Conservation (phyloP, 2,329 filamentous ascomycete genomes). For the Scedosporium apiospermum region DNA sequence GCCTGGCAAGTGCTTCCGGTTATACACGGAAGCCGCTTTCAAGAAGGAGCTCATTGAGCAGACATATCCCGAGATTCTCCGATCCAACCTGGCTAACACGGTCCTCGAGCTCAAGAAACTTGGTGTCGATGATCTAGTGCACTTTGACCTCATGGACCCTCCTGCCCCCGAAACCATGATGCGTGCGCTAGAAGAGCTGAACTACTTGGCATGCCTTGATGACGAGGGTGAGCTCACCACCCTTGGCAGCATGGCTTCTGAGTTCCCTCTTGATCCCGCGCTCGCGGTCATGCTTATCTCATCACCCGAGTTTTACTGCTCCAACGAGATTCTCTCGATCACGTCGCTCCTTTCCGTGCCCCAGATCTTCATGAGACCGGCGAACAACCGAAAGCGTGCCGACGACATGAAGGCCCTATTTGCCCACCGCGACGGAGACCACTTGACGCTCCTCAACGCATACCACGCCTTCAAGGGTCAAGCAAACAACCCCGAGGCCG, state of each 20-base stretch:
- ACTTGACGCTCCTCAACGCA: conserved; percentile 91
- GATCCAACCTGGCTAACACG: conserved; percentile 89
- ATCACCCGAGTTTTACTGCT: conserved; percentile 96
- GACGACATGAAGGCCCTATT: conserved; percentile 98
- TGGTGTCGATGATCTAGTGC: conserved; percentile 87
- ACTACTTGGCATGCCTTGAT: conserved; percentile 92
- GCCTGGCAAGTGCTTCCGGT: conserved; percentile 93
- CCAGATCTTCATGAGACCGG: conserved; percentile 84
- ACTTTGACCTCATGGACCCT: conserved; percentile 98
- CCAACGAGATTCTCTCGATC: conserved; percentile 94
- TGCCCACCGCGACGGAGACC: conserved; percentile 85
- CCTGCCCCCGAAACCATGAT: conserved; percentile 97
- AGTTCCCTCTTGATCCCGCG: conserved; percentile 89
- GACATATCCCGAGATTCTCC: conserved; percentile 90
- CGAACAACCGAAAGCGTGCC: conserved; percentile 74
- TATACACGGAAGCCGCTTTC: conserved; percentile 93
- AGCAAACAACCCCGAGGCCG: conserved; percentile 46
- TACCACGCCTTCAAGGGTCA: conserved; percentile 92
- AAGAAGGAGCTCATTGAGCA: conserved; percentile 97
- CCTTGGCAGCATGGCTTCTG: conserved; percentile 79
- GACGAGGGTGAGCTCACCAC: conserved; percentile 89
- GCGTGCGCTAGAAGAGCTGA: conserved; percentile 93
- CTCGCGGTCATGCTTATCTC: conserved; percentile 97
- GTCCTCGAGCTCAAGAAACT: conserved; percentile 97
- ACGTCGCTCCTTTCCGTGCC: conserved; percentile 90